A percentile compares a stretch with the other conserved stretches of the same genome.
These are phyloP conservation scores for Cubamyces sp. DNA, from an alignment of 768 basidiomycete species.

Conservation along the genomic window DNA sequence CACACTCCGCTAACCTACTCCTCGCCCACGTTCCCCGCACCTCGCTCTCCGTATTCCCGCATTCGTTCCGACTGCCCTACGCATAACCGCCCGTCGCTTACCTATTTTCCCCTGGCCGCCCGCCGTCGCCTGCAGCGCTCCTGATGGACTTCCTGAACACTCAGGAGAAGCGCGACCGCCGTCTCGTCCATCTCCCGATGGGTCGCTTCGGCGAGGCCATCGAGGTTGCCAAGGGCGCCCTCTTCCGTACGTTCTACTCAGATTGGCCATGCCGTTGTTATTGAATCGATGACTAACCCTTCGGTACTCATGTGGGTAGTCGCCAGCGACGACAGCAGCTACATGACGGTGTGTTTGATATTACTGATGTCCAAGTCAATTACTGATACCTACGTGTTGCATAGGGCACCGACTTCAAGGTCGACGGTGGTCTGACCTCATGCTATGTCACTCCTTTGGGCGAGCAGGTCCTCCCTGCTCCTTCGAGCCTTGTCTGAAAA, in stretches of 20 bases:
- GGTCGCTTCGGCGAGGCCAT: constrained; percentile 97
- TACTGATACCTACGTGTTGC: neutral
- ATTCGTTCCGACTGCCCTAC: too few relatives aligned
- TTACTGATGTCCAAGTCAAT: constrained; percentile 1
- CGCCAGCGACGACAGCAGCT: constrained; percentile 95
- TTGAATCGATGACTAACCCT: constrained; percentile 10
- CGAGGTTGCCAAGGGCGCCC: constrained; percentile 89
- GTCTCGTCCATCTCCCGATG: constrained; percentile 92
- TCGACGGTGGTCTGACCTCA: constrained; percentile 91
- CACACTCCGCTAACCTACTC: neutral
- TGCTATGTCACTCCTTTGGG: constrained; percentile 93
- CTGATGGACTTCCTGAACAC: constrained; percentile 99
- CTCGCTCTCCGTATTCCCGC: too few relatives aligned
- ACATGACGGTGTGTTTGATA: constrained; percentile 75
- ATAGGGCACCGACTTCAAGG: constrained; percentile 90
- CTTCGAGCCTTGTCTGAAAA: constrained; percentile 59
- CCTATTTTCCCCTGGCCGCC: neutral
- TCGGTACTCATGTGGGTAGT: constrained; percentile 45
- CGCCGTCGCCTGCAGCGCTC: constrained; percentile 61
- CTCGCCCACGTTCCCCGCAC: neutral
- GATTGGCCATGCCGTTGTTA: neutral
- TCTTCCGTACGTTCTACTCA: constrained; percentile 73
- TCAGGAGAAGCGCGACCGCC: constrained; percentile 89
- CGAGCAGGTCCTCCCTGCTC: constrained; percentile 72
- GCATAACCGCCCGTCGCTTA: neutral